Base-by-base conservation (phyloP, 768 basidiomycete species). In the Gelatoporia subvermispora region DNA sequence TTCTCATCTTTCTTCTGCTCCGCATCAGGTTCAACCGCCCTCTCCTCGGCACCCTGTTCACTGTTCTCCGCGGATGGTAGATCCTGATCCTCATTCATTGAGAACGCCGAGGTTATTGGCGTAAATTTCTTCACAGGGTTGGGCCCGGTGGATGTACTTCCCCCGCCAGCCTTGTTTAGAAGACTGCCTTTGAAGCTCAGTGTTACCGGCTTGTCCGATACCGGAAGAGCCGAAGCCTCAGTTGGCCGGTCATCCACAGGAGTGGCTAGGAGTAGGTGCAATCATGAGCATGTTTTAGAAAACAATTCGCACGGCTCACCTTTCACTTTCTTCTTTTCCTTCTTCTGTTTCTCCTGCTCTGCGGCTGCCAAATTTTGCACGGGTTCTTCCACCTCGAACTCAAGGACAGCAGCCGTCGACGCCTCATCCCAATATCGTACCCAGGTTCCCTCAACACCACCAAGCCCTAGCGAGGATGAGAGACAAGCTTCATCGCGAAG, bases 391-490 rank as follows among this genome's bases (percentile, higher is more conserved):
- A 89, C 87, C 60, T 88, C 79, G 60, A 91, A 92, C 57, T 88
- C 85, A 40, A 90, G 69, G 11, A 86, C 76, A 28, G 85, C 83
- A 21, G 82, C 76, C 1, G 81, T 86, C 1, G 89, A 86, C 28
- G 72, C 78, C 59, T 94, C 91, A 57, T 97, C 94, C 93, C 95
- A 95, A 65, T 98, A 98, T 49, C 82, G 74, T 20, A 90, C 84
- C 80, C 84, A 90, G 7, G 75, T 70, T 36, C 78, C 81, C 56
- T 89, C 86, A 21, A 73, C 73, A 13, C 88, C 86, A 22, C 90
- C 90, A 7, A 91, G 71, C 50, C 73, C 77, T 21, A 73, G 56
- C 1, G 88, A 84, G 3, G 87, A 86, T 21, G 73, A 60, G 36
- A 93, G 69, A 53, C 84, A 87, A 11, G 85, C 79, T 52, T 91